phyloP scores from a whole-genome alignment of 2,329 filamentous ascomycete genomes.

The Eurotiales sp. region DNA sequence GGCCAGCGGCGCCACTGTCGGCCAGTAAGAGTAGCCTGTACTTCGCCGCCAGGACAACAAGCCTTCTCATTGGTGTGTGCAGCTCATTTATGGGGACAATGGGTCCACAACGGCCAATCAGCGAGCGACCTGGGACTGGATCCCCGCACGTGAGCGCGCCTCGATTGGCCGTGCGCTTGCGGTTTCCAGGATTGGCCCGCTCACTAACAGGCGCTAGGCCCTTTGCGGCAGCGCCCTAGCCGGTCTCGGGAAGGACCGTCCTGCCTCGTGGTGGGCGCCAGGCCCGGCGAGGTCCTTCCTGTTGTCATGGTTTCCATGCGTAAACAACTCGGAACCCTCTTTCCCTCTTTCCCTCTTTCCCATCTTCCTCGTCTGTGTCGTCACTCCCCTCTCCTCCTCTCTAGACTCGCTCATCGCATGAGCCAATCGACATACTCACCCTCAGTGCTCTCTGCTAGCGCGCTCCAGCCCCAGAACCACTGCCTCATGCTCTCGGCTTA shows the following conservation, averaged over 20 bases:
- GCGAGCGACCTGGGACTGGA: neutral
- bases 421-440: too few species aligned
- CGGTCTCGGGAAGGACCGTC: neutral
- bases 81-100: neutral
- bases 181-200: neutral
- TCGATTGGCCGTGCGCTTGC: neutral
- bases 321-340: too few species aligned
- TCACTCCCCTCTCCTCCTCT: too few species aligned
- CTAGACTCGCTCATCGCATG: too few species aligned
- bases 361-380: too few species aligned
- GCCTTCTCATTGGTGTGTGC: neutral
- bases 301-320: slow-evolving; percentile 12
- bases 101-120: neutral
- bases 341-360: too few species aligned
- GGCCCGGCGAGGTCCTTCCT: neutral
- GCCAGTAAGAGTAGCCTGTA: neutral
- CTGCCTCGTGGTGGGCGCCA: slow-evolving; percentile 2
- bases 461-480: slow-evolving; percentile 1
- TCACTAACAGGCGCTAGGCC: neutral
- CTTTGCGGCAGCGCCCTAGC: slow-evolving; percentile 2
- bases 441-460: neutral
- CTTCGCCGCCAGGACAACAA: neutral
- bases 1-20: neutral
- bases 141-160: neutral
- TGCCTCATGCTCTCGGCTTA: slow-evolving; percentile 10